phyloP scores from a whole-genome alignment of 1,139 yeast genomes.

The Geotrichum reessii region DNA sequence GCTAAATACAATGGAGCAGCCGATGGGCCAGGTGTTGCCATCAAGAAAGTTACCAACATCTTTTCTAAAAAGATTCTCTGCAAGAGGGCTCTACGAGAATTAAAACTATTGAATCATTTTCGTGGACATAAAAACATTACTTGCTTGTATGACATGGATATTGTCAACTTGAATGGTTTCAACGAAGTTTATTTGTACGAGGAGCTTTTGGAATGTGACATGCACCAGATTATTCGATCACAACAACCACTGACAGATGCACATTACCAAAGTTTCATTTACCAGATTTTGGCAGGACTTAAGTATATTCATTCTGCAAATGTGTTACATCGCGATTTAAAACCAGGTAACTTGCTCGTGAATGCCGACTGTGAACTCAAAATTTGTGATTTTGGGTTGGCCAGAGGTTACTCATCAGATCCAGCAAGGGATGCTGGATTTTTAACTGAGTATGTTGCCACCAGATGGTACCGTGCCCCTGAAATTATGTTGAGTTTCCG shows the following conservation, averaged over 20 bases:
- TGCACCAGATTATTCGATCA: slow-evolving; percentile 92
- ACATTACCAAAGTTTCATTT: slow-evolving; percentile 87
- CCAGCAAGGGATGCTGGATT: slow-evolving; percentile 77
- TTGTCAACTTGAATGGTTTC: slow-evolving; percentile 76
- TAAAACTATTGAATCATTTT: slow-evolving; percentile 82
- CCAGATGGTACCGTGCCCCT: slow-evolving; percentile 98
- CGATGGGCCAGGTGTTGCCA: slow-evolving; percentile 57
- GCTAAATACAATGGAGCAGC: slow-evolving; percentile 70
- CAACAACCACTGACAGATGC: slow-evolving; percentile 93
- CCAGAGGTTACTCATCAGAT: slow-evolving; percentile 85
- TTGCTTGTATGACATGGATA: slow-evolving; percentile 87
- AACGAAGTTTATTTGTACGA: slow-evolving; percentile 90
- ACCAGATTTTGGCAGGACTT: slow-evolving; percentile 87
- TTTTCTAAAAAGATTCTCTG: slow-evolving; percentile 83
- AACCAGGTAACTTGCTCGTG: slow-evolving; percentile 88
- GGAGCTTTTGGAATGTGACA: slow-evolving; percentile 95
- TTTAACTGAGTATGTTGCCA: slow-evolving; percentile 94
- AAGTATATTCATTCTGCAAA: slow-evolving; percentile 95
- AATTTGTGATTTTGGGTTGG: slow-evolving; percentile 94
- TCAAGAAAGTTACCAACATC: slow-evolving; percentile 84
- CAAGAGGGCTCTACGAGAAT: slow-evolving; percentile 82
- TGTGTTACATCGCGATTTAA: slow-evolving; percentile 87
- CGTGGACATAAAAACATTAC: slow-evolving; percentile 69
- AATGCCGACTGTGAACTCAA: slow-evolving; percentile 95
- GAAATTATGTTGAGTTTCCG: slow-evolving; percentile 93